Conservation (phyloP, 371 early-diverging fungal genomes). For the Mucor indicus region DNA sequence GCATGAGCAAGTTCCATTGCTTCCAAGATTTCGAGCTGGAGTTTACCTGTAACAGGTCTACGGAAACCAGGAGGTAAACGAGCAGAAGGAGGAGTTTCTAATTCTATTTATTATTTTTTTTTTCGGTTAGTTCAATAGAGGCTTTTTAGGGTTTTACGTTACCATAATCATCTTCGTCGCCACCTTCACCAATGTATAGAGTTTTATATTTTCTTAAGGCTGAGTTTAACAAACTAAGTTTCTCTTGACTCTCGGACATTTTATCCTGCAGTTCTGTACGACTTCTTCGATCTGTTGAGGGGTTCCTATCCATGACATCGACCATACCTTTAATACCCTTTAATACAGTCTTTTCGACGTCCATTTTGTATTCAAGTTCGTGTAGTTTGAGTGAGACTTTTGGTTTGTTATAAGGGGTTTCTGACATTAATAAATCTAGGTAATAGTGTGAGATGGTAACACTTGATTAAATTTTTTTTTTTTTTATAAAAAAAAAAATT, state of each 20-base stretch:
- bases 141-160: conserved; percentile 67
- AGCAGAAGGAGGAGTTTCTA: conserved; percentile 38
- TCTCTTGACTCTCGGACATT: conserved; percentile 73
- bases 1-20: conserved; percentile 68
- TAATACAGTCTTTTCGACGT: conserved; percentile 84
- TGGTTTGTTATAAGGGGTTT: conserved; percentile 74
- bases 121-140: conserved; percentile 77
- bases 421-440: conserved; percentile 69
- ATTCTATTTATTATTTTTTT: conserved; percentile 39
- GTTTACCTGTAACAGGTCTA: conserved; percentile 71
- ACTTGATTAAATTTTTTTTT: background rate
- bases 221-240: conserved; percentile 73
- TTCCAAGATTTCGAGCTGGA: conserved; percentile 64
- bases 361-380: conserved; percentile 82
- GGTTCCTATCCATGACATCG: conserved; percentile 41
- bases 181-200: conserved; percentile 73
- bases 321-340: conserved; percentile 67
- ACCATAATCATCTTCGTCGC: conserved; percentile 72
- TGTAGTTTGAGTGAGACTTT: conserved; percentile 85
- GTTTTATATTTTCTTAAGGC: conserved; percentile 84
- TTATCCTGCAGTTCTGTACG: conserved; percentile 64
- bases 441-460: background rate
- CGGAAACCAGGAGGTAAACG: conserved; percentile 65
- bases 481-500: no score
- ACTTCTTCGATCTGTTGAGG: conserved; percentile 53